Evolutionary conservation across 2,329 filamentous ascomycete species (phyloP), one percentile per base, ranked within the genome.

Genomic region (Microcera coccophila): DNA sequence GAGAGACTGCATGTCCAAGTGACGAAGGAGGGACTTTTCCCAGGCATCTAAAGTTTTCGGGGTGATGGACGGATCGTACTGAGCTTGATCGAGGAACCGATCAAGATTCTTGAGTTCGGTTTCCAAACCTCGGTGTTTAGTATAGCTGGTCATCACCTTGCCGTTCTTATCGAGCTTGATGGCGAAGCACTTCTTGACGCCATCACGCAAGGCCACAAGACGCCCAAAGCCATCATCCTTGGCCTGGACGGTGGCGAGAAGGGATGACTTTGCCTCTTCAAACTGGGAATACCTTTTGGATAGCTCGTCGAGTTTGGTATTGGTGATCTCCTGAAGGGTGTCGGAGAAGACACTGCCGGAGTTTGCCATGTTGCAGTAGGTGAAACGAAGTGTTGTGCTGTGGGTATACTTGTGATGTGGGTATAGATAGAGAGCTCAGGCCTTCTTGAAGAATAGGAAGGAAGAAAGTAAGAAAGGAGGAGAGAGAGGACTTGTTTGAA

Each of bases 271-370:
- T 22, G 56, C 50, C 11, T 54, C 47, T 22, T 73, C 69, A 39
- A 67, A 73, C 10, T 49, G 45, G 3, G 56, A 48, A 4, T 66
- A 65, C 15, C 65, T 60, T 42, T 70, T 72, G 17, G 66, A 67
- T 0, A 73, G 57, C 41, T 72, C 68, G 5, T 68, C 60, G 2
- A 73, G 65, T 38, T 73, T 73, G 34, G 64, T 68, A 32, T 62
- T 64, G 28, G 69, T 73, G 48, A 73, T 71, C 37, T 66, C 61
- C 29, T 65, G 66, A 1, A 73, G 60, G 1, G 69, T 72, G 44
- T 68, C 58, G 1, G 68, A 70, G 47, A 71, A 67, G 47, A 69
- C 65, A 42, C 65, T 66, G 21, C 64, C 52, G 1, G 55, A 58
- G 10, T 53, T 41, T 2, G 56, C 37, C 60, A 62, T 62, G 44